Conservation (phyloP, 768 basidiomycete species). For the Multifurca ochricompacta region DNA sequence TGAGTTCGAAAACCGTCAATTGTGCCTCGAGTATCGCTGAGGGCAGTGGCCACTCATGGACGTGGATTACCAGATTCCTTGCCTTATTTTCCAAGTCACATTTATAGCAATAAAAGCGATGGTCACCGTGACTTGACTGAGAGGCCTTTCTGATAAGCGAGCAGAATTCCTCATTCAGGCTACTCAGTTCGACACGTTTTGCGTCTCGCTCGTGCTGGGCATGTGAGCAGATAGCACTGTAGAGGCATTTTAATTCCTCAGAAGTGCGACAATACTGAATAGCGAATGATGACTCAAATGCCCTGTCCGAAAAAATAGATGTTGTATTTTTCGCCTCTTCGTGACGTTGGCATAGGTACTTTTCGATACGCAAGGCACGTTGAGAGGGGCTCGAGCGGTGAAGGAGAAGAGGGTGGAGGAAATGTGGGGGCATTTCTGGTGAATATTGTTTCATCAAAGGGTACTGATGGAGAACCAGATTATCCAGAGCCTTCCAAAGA, state of each 20-base stretch:
- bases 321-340: neutral
- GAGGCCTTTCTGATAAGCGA: neutral
- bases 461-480: constrained; percentile 27
- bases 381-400: constrained; percentile 19
- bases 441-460: constrained; percentile 38
- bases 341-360: neutral
- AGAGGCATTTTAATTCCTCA: neutral
- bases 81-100: neutral
- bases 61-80: neutral
- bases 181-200: neutral
- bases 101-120: neutral
- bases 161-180: neutral
- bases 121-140: neutral
- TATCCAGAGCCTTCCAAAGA: constrained; percentile 43
- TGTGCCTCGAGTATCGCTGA: neutral
- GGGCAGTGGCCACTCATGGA: constrained; percentile 7
- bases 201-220: neutral
- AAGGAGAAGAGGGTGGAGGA: constrained; percentile 38
- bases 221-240: neutral
- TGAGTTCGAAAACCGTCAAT: neutral
- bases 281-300: neutral
- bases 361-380: neutral
- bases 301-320: constrained; percentile 4
- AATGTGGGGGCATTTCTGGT: constrained; percentile 33
- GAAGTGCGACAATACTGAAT: constrained; percentile 3